Evolutionary conservation across 1,139 yeast genomes (phyloP), one percentile per base, ranked within the genome.

Genomic region (Candida glucosophila): DNA sequence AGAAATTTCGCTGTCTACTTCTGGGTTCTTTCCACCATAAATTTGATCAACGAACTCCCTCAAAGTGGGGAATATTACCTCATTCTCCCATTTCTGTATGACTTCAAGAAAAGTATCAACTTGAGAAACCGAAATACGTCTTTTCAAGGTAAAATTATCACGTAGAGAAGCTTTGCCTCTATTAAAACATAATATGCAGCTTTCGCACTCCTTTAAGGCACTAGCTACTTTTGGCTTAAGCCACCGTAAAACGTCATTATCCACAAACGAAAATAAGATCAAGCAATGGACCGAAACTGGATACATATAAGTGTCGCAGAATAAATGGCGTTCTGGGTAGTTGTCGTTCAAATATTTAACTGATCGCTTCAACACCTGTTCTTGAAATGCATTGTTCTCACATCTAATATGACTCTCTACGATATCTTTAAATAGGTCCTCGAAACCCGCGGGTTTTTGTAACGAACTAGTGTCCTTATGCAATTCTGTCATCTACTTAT

Each of bases 211-310:
- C 17, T 52, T 43, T 13, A 78, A 47, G 22, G 64, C 51, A 2
- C 45, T 41, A 4, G 55, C 51, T 29, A 72, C 55, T 5, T 46
- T 41, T 3, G 57, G 52, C 33, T 67, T 65, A 29, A 69, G 53
- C 55, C 66, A 58, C 14, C 43, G 44, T 9, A 67, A 49, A 15
- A 67, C 58, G 8, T 57, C 56, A 26, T 60, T 61, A 20, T 61
- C 64, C 15, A 67, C 67, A 38, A 76, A 73, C 6, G 82, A 73
- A 42, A 76, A 76, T 29, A 77, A 54, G 12, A 78, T 68, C 29
- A 78, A 46, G 5, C 67, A 50, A 43, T 76, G 77, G 14, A 66
- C 55, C 7, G 77, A 56, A 14, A 73, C 57, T 5, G 70, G 67
- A 26, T 51, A 56, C 40, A 69, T 53, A 19, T 48, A 44, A 8